Evolutionary conservation across 495 filamentous ascomycete species (phyloP), one percentile per base, ranked within the genome.

Genomic region (Cenococcum geophilum): DNA sequence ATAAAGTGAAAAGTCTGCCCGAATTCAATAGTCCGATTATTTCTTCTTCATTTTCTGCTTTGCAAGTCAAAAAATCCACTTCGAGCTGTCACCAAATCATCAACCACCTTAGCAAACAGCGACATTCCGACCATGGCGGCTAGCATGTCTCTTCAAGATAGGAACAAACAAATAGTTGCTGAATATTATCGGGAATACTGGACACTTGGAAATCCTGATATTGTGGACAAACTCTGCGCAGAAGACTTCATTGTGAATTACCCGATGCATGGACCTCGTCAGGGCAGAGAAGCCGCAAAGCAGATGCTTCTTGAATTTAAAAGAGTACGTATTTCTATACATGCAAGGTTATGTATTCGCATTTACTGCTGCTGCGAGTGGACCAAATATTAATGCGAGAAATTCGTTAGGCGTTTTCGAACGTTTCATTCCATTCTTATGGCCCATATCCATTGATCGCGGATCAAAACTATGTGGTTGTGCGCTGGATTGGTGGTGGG

Each of bases 401-500:
- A 32, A 32, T 32, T 32, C 27, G 6, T 32, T 32, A 32, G 27
- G 27, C 27, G 27, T 32, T 32, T 32, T 6, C 27, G 6, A 32
- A 32, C 6, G 6, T 32, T 32, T 32, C 43, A 2, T 48, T 48
- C 9, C 43, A 22, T 5, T 18, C 43, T 3, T 48, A 48, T 9
- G 43, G 43, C 43, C 27, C 27, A 32, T 18, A 22, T 9, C 43
- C 43, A 18, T 18, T 48, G 9, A 48, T 48, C 43, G 43, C 43
- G 9, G 43, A 48, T 18, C n/a, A 22, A 18, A 9, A 48, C 43
- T 48, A 48, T 9, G 43, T 48, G 5, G 43, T 22, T 18, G 43
- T 22, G 9, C 43, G 43, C 43, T 48, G 43, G 43, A 48, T 48
- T 48, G 43, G 43, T 22, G 43, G 43, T 48, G 43, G 43, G n/a